Evolutionary conservation across 345 rosid genomes (phyloP), one percentile per base, ranked within the genome.

Genomic region (Hibiscus tridactylites): DNA sequence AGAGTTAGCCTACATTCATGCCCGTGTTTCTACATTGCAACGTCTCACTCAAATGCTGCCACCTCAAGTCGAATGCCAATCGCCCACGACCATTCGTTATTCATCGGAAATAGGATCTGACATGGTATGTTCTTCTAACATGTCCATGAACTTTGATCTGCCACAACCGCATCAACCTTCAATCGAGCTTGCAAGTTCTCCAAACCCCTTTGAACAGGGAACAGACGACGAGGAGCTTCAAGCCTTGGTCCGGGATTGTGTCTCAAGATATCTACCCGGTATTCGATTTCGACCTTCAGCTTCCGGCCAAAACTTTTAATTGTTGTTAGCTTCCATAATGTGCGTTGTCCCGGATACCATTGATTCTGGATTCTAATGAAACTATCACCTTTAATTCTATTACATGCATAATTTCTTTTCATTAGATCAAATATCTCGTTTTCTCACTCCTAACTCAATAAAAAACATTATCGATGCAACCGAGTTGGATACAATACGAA

Each of bases 1-100:
- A 0, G 97, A 93, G 76, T 75, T 93, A 8, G 86, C 96, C 4
- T 83, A 75, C 81, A 81, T 84, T 59, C 96, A 88, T 74, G 90
- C 91, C 42, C 80, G 82, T 31, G 85, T 91, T 46, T 81, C 90
- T 1, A 78, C 86, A 19, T 31, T 90, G 76, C 90, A 83, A 15
- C 77, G 76, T 26, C 62, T 83, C 19, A 71, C 87, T 64, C 61
- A 29, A 16, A 69, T 74, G 68, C 76, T 73, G 0, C 68, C 70
- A 15, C 76, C 77, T 26, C 73, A 70, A 15, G 68, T 75, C 7
- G 73, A 63, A 37, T 68, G 58, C 57, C 39, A 61, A 2, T 74
- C 79, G 7, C 76, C 68, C 0, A 6, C 81, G 5, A 77, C 66
- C 66, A 49, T 70, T 21, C 47, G 49, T 59, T 50, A 73, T 4